Conservation (phyloP, 2,329 filamentous ascomycete species). For the Fusarium denticulatum region DNA sequence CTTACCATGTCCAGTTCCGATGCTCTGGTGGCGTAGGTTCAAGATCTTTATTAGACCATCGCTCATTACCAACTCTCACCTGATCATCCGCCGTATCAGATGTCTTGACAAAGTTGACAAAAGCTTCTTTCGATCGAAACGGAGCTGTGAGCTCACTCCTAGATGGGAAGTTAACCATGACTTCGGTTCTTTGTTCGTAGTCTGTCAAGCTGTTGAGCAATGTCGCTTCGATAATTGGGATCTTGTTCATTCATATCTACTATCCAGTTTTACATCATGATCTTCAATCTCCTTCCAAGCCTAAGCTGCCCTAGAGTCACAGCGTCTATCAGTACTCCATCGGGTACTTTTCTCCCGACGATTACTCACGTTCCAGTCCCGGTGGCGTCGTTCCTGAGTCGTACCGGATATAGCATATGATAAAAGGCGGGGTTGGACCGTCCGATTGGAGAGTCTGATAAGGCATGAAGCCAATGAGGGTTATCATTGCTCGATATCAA, state of each 20-base stretch:
- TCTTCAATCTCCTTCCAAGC: neutral
- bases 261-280: neutral
- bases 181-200: neutral
- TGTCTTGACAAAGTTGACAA: neutral
- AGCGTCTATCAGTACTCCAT: neutral
- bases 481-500: neutral
- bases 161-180: neutral
- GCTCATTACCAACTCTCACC: neutral
- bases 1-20: neutral
- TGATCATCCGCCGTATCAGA: neutral
- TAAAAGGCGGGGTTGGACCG: neutral
- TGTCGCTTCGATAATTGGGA: neutral
- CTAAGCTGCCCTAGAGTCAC: neutral
- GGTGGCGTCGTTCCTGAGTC: neutral
- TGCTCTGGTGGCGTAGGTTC: neutral
- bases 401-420: too few species aligned
- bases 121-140: neutral
- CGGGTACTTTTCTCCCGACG: neutral
- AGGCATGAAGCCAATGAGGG: neutral
- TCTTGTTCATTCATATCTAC: neutral
- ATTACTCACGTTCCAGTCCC: neutral
- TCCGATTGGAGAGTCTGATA: neutral
- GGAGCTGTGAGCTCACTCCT: neutral
- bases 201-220: neutral
- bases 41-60: neutral